Conservation (phyloP, 2,329 filamentous ascomycete genomes). For the Cladophialophora yegresii region DNA sequence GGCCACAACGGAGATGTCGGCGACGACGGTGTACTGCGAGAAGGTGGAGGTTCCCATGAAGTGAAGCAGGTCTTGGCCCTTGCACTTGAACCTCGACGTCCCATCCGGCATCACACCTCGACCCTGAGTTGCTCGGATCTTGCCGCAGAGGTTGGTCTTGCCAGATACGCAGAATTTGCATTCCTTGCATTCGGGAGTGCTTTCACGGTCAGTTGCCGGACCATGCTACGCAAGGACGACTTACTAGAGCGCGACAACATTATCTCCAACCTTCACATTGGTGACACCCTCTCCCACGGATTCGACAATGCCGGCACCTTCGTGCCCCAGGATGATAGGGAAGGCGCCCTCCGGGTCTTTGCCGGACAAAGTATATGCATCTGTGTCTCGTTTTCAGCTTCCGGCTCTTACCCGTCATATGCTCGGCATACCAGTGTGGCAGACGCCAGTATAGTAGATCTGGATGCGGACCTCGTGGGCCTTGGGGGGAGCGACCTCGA, state of each 20-base stretch:
- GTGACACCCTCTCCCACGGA: constrained; percentile 94
- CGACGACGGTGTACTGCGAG: constrained; percentile 97
- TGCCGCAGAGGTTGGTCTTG: constrained; percentile 98
- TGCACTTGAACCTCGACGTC: constrained; percentile 89
- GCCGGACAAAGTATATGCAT: constrained; percentile 91
- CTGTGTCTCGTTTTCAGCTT: constrained; percentile 46
- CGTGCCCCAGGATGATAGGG: constrained; percentile 84
- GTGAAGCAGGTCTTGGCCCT: constrained; percentile 91
- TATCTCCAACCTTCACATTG: constrained; percentile 88
- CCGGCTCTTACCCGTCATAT: constrained; percentile 15
- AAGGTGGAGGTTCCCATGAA: constrained; percentile 99
- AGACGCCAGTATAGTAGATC: constrained; percentile 97
- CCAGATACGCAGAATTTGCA: constrained; percentile 99
- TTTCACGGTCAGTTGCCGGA: constrained; percentile 43
- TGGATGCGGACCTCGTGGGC: constrained; percentile 96
- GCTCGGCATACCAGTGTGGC: constrained; percentile 76
- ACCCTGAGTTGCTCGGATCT: constrained; percentile 96
- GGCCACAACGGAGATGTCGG: constrained; percentile 95
- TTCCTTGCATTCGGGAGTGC: constrained; percentile 93
- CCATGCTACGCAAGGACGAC: constrained; percentile 38
- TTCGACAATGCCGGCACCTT: constrained; percentile 89
- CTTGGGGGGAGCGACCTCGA: constrained; percentile 85
- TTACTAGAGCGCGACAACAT: constrained; percentile 85
- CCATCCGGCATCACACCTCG: constrained; percentile 97
- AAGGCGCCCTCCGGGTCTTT: constrained; percentile 97